Evolutionary conservation across 768 basidiomycete species (phyloP), one percentile per base, ranked within the genome.

Genomic region (Hemileccinum impolitum): DNA sequence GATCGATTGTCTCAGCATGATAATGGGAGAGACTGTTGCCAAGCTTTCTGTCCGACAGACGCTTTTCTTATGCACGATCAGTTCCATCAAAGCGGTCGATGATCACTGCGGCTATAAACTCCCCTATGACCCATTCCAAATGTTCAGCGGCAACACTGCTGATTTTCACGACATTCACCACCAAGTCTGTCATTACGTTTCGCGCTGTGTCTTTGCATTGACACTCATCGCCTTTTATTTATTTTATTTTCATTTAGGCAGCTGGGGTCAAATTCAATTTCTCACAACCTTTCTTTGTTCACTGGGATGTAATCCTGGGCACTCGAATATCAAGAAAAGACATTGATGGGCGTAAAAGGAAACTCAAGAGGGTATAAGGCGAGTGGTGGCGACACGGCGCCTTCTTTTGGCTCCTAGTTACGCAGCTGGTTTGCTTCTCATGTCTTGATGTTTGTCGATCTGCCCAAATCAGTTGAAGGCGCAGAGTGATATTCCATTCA

Each of bases 161-260:
- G 91, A 95, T 68, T 99, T 95, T 68, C 95, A 97, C 65, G 95
- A 97, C 67, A 96, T 98, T 51, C 95, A 98, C 62, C 95, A 97
- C 66, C 92, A 94, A 76, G 89, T 87, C 48, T 60, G 70, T 71
- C 14, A 21, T 19, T 34, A 25, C 4, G 8, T 50, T 10, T 38
- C 18, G 13, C 8, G 42, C 17, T 8, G 13, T 6, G 9, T 30
- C 23, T 23, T 23, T 23, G 3, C 23, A 23, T 30, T 30, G 28
- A 30, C 11, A 12, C 42, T 55, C 35, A 47, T 8, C 19, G 10
- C 44, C 32, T 30, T 6, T 45, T 44, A 30, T 30, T 8, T 8
- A 6, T 23, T 30, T 30, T 8, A 2, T 12, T 17, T 21, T 19
- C 3, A 3, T 35, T 12, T 32, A 65, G 63, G 13, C 6, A 19